These are phyloP conservation scores for Ceratocystis harringtonii DNA, from an alignment of 2,329 filamentous ascomycete genomes.

Conservation along the genomic window DNA sequence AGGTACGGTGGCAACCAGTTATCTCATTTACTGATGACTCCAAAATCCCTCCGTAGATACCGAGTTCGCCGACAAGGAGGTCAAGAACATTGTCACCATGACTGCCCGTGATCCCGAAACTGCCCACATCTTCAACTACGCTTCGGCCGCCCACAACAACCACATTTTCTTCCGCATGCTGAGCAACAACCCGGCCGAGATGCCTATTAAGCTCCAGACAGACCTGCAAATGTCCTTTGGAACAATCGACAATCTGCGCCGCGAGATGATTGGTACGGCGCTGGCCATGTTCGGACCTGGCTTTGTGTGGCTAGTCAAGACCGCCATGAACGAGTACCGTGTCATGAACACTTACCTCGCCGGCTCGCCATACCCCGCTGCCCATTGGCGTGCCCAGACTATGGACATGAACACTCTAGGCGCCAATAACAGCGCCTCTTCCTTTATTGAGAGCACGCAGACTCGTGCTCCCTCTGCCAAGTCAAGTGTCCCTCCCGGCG, in stretches of 20 bases:
- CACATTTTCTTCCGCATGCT: conserved; percentile 59
- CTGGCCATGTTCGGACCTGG: conserved; percentile 90
- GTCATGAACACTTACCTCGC: conserved; percentile 84
- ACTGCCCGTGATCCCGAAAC: conserved; percentile 63
- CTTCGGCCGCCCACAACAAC: conserved; percentile 91
- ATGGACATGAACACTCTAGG: conserved; percentile 55
- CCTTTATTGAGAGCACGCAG: conserved; percentile 22
- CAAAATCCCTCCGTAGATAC: conserved; percentile 35
- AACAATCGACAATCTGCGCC: conserved; percentile 65
- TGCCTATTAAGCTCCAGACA: conserved; percentile 40
- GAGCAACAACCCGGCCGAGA: conserved; percentile 31
- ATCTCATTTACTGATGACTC: conserved; percentile 6
- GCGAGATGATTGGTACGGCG: conserved; percentile 67
- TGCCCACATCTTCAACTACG: conserved; percentile 83
- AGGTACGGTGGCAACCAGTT: not conserved
- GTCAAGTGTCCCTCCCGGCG: conserved; percentile 37
- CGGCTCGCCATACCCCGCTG: conserved; percentile 72
- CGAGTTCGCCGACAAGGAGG: conserved; percentile 43
- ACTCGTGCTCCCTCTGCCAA: conserved; percentile 16
- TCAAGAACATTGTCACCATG: conserved; percentile 55
- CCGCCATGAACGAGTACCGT: conserved; percentile 36
- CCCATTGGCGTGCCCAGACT: conserved; percentile 60
- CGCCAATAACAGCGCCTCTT: conserved; percentile 26
- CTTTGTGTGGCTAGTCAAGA: conserved; percentile 84
- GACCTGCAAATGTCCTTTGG: conserved; percentile 60